Base-by-base conservation (phyloP, 176 grass and related monocot genomes). In the Lolium rigidum region DNA sequence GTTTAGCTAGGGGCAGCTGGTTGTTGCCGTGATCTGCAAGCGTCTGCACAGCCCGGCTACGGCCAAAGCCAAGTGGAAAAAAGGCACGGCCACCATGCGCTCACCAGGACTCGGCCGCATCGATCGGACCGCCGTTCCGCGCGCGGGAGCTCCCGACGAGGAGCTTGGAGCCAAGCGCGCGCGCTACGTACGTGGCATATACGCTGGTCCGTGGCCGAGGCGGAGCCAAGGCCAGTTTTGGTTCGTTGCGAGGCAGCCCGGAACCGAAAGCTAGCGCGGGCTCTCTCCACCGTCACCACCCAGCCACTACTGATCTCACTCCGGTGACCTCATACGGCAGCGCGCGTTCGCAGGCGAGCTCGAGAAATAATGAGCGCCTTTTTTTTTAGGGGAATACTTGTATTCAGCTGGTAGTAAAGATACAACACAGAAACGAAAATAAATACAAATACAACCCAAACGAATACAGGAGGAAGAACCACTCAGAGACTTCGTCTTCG, bases 61-160 rank as follows among this genome's bases (percentile, higher is more conserved):
- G 67, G 68, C 70, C 70, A 74, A 49, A 25, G 11, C 13, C 60
- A 63, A 63, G 60, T 26, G 57, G 31, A 18, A 73, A 71, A 59
- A 73, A 73, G 70, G n/a, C 8, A 24, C 70, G 70, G 70, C 21
- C 44, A 74, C 17, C 55, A 18, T 7, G 60, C 22, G 25, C 31
- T 35, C 31, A 35, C 31, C 31, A 1, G 31, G 31, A 35, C 31
- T 35, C 31, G 31, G 31, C 31, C 26, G 26, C 65, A 17, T 71
- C 18, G 68, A 44, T 43, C 18, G 18, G 13, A 51, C 28, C 46
- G 47, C 72, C 71, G 70, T 47, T 46, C 9, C 10, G 9, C n/a
- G n/a, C n/a, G n/a, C 18, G 4, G 68, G 43, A 22, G 69, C 67
- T 68, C 20, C 70, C 41, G 1, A 48, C 46, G 72, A 75, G 72